A percentile compares a stretch with the other conserved stretches of the same genome.
These are phyloP conservation scores for Raffaelea arxii DNA, from an alignment of 2,329 filamentous ascomycete species.

Conservation along the genomic window DNA sequence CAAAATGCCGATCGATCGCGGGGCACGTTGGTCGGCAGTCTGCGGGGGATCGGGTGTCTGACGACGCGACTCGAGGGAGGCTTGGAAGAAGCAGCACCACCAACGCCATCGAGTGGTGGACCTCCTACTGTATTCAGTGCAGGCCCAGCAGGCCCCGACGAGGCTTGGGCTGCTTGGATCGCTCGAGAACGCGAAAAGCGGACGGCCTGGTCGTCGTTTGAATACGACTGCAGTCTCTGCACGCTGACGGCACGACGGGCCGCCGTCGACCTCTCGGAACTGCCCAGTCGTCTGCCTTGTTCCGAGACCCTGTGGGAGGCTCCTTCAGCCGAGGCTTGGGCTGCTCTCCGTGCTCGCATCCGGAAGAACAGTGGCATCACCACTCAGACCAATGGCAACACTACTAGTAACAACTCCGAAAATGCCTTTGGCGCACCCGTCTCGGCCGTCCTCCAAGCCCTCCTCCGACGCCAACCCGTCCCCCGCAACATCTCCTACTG, in stretches of 20 bases:
- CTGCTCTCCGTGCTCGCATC: constrained; percentile 13
- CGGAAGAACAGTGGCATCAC: too few relatives aligned
- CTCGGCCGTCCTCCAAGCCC: constrained; percentile 9
- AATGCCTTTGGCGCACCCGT: constrained; percentile 10
- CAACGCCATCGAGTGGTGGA: neutral
- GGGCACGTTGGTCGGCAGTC: constrained; percentile 17
- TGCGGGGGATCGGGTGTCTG: constrained; percentile 19
- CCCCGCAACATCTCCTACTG: constrained; percentile 12
- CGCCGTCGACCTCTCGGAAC: constrained; percentile 19
- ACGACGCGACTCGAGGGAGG: constrained; percentile 10
- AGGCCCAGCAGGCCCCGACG: neutral
- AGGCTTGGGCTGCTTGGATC: constrained; percentile 17
- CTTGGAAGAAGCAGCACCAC: neutral
- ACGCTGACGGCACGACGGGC: constrained; percentile 20
- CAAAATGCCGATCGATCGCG: constrained; percentile 20
- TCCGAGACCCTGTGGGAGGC: constrained; percentile 20
- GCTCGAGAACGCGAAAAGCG: constrained; percentile 16
- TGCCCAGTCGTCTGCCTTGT: constrained; percentile 19
- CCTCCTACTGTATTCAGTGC: too few relatives aligned
- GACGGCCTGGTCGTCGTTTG: constrained; percentile 21
- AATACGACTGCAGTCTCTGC: constrained; percentile 22
- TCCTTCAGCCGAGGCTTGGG: constrained; percentile 18
- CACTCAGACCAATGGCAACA: too few relatives aligned
- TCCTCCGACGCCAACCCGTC: constrained; percentile 7
- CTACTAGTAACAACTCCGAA: neutral